A percentile compares a stretch with the other conserved stretches of the same genome.
phyloP scores from a whole-genome alignment of 768 basidiomycete species.

The Xerocomellus chrysenteron region DNA sequence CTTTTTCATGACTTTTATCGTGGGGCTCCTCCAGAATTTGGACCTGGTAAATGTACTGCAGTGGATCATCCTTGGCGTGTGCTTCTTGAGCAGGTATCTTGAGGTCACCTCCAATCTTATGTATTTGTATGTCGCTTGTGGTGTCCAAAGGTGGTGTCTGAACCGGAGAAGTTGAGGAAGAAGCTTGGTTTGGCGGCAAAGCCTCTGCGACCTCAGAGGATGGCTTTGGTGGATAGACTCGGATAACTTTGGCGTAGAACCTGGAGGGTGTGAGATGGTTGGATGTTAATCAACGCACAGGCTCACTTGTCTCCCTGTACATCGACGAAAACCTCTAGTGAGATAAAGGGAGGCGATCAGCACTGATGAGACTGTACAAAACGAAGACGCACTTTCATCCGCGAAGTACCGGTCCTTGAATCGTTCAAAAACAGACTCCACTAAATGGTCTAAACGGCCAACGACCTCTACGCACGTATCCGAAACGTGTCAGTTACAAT shows the following conservation, averaged over 20 bases:
- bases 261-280: constrained; percentile 39
- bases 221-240: constrained; percentile 69
- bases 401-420: constrained; percentile 95
- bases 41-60: constrained; percentile 83
- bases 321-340: constrained; percentile 82
- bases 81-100: constrained; percentile 72
- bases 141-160: constrained; percentile 42
- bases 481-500: constrained; percentile 11
- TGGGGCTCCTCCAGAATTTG: constrained; percentile 79
- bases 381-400: constrained; percentile 72
- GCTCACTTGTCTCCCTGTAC: constrained; percentile 81
- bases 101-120: constrained; percentile 78
- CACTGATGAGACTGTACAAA: constrained; percentile 4
- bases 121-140: constrained; percentile 53
- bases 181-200: constrained; percentile 23
- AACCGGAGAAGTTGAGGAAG: constrained; percentile 47
- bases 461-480: constrained; percentile 73
- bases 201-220: constrained; percentile 41
- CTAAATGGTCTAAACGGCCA: constrained; percentile 91
- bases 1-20: constrained; percentile 64
- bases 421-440: constrained; percentile 92
- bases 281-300: neutral
- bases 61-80: constrained; percentile 70
- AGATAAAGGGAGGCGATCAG: constrained; percentile 17
- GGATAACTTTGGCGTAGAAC: constrained; percentile 79